Base-by-base conservation (phyloP, 169 alveolate species). In the Plasmodium coatneyi region DNA sequence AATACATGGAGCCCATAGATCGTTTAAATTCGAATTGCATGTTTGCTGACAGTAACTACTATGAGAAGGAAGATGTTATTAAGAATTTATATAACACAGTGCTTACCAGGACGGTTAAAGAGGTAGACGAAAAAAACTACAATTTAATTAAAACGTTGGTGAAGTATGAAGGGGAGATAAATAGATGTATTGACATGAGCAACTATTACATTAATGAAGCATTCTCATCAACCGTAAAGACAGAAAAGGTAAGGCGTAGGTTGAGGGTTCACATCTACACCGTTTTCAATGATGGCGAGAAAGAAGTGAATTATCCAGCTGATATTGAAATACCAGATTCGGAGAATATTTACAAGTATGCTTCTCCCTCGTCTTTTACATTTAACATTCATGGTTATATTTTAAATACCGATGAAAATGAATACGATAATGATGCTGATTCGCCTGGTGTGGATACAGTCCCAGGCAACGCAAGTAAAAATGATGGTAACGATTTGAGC, bases 361-460 rank as follows among this genome's bases (percentile, higher is more conserved):
- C 49, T 43, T 34, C 74, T 60, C 93, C 93, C 25, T 87, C 93
- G 81, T 78, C 93, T 30, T 78, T 87, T 76, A 87, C 93, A 14
- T 87, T 87, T 87, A 87, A 87, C 70, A 87, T 87, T 71, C 93
- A 87, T 56, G 93, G 93, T 43, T 87, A 87, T 87, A 80, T 87
- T 78, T 78, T 87, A 87, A 79, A 87, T 46, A 28, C 49, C 49
- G 93, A 87, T 87, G 93, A 87, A 30, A 79, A 43, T 87, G 93
- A 78, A 78, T 14, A 74, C 28, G 90, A 87, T 30, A 79, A 79
- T 87, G 93, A 78, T 71, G n/a, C 43, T 34, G 86, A 86, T 72
- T 72, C 80, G 43, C 56, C 25, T 52, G 93, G 80, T 36, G 43
- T 32, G 25, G 52, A 84, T 49, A 78, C 39, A 34, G 43, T 19